Evolutionary conservation across 73 alveolate species (phyloP).

Genomic region (Urostyla sp.): DNA sequence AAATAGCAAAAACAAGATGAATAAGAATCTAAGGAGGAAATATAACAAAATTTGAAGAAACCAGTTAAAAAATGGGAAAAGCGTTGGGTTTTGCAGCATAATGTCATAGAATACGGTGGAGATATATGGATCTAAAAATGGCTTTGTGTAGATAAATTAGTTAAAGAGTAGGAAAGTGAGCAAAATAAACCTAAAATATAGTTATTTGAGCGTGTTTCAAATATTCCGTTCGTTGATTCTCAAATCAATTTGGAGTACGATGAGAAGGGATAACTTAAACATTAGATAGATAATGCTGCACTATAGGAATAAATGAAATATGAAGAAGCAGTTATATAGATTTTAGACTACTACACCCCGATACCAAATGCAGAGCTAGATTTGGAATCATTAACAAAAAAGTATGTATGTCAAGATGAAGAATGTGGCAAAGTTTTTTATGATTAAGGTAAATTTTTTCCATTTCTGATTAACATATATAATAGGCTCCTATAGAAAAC

Average conservation of each 20-base stretch:
- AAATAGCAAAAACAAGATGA: no score
- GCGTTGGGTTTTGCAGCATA: constrained; percentile 89
- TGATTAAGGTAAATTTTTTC: constrained; percentile 65
- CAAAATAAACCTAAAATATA: constrained; percentile 32
- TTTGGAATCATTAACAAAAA: constrained; percentile 64
- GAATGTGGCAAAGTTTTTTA: constrained; percentile 89
- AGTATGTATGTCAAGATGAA: constrained; percentile 81
- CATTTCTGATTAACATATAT: neutral
- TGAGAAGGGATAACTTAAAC: neutral
- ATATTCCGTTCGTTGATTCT: constrained; percentile 17
- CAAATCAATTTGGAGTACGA: neutral
- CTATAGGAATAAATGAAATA: constrained; percentile 27
- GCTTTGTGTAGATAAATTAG: constrained; percentile 81
- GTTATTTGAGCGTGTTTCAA: constrained; percentile 33
- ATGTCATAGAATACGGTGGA: constrained; percentile 81
- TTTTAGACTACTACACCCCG: constrained; percentile 46
- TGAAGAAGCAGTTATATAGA: constrained; percentile 35
- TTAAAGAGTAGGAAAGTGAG: neutral
- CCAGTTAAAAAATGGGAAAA: constrained; percentile 84
- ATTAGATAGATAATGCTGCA: constrained; percentile 8
- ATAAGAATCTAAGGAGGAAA: no score
- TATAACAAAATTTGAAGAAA: constrained; percentile 10
- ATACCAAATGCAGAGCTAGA: constrained; percentile 11
- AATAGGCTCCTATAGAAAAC: constrained; percentile 81
- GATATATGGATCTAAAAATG: constrained; percentile 92